Conservation (phyloP, 257 asterid species). For the Prunella vulgaris region DNA sequence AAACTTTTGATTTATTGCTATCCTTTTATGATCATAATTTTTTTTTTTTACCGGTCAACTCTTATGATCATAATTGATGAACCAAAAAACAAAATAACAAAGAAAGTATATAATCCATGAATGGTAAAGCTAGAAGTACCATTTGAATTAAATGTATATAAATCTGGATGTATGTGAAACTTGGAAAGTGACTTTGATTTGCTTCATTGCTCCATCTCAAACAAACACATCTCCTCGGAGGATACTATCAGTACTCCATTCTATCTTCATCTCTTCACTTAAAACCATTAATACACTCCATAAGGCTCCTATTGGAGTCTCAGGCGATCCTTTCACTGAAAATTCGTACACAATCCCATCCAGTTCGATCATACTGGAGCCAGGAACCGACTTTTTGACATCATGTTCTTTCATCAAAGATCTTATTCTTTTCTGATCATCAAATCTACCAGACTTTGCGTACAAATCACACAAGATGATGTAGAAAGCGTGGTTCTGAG, state of each 20-base stretch:
- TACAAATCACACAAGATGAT: conserved; percentile 59
- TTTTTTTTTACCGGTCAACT: too few relatives aligned
- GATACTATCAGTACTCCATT: conserved; percentile 11
- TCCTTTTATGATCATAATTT: neutral
- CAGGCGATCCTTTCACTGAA: conserved; percentile 55
- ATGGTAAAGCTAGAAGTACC: neutral
- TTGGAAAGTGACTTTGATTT: too few relatives aligned
- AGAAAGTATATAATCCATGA: neutral
- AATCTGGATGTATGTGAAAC: too few relatives aligned
- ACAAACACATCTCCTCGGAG: neutral
- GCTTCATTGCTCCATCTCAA: too few relatives aligned
- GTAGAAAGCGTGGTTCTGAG: conserved; percentile 71
- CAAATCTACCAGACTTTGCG: conserved; percentile 60
- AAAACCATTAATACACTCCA: conserved; percentile 31
- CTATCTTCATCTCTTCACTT: conserved; percentile 43
- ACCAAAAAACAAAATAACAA: neutral
- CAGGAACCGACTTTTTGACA: conserved; percentile 54
- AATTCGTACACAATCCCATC: conserved; percentile 60
- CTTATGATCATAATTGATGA: neutral
- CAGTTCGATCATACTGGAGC: conserved; percentile 62
- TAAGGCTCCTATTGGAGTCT: conserved; percentile 36
- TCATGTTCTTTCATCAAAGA: conserved; percentile 48
- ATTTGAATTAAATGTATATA: neutral
- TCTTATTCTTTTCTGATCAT: conserved; percentile 47
- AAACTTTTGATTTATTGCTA: neutral